Evolutionary conservation across 2,329 filamentous ascomycete species (phyloP).

Genomic region (Fusarium succisae): DNA sequence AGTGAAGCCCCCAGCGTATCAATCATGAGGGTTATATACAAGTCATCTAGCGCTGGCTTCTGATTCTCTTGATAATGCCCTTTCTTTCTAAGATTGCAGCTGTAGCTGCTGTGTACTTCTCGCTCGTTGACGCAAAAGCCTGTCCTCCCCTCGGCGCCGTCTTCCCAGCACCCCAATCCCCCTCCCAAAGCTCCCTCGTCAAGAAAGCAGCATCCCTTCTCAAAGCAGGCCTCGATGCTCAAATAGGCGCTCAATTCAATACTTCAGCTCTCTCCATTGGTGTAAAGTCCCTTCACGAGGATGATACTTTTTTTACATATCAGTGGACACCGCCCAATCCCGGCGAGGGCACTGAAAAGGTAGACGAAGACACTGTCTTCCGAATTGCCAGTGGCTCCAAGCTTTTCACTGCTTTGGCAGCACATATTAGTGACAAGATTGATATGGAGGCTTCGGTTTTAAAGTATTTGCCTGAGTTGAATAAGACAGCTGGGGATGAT

Average conservation of each 20-base stretch:
- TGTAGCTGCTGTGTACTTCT: constrained; percentile 18
- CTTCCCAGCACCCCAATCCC: constrained; percentile 49
- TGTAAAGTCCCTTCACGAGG: constrained; percentile 55
- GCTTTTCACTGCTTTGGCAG: constrained; percentile 46
- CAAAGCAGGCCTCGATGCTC: constrained; percentile 37
- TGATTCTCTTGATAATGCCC: constrained; percentile 17
- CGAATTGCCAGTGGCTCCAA: constrained; percentile 50
- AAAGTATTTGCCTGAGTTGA: constrained; percentile 55
- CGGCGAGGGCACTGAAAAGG: constrained; percentile 35
- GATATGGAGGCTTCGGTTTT: constrained; percentile 55
- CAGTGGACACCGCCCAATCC: constrained; percentile 51
- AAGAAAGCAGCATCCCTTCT: constrained; percentile 40
- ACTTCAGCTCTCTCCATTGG: constrained; percentile 51
- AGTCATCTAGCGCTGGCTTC: background rate
- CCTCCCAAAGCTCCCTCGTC: constrained; percentile 45
- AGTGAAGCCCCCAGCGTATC: background rate
- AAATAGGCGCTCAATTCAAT: constrained; percentile 42
- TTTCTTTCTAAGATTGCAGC: constrained; percentile 23
- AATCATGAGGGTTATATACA: background rate
- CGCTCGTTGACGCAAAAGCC: constrained; percentile 43
- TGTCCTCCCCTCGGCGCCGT: constrained; percentile 57
- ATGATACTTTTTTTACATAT: constrained; percentile 49
- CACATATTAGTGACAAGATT: constrained; percentile 43
- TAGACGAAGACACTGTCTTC: constrained; percentile 48
- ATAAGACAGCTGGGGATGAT: constrained; percentile 37